Evolutionary conservation across 2,329 filamentous ascomycete genomes (phyloP).

Genomic region (Aspergillus candidus): DNA sequence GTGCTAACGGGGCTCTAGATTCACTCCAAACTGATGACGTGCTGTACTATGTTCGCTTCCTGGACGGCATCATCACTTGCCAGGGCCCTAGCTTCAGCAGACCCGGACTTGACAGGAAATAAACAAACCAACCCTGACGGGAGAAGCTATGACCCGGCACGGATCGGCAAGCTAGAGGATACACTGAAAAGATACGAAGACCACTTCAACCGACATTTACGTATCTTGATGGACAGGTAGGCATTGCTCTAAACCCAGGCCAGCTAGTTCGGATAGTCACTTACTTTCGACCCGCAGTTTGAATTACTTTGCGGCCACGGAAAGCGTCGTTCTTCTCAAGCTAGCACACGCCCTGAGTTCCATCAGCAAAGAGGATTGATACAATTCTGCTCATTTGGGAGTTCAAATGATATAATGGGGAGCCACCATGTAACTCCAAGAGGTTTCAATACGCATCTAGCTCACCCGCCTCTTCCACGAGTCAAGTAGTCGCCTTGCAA

Average conservation of each 20-base stretch:
- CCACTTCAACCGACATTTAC: constrained; percentile 85
- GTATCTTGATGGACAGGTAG: constrained; percentile 80
- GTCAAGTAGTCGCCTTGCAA: too few relatives aligned
- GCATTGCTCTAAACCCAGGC: constrained; percentile 1
- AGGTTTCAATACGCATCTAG: too few relatives aligned
- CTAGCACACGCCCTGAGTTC: constrained; percentile 47
- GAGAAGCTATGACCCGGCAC: constrained; percentile 51
- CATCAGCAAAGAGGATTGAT: constrained; percentile 39
- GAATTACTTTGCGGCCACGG: constrained; percentile 95
- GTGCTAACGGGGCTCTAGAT: constrained; percentile 54
- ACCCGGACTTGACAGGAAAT: constrained; percentile 60
- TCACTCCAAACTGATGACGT: constrained; percentile 93
- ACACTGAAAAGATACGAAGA: constrained; percentile 87
- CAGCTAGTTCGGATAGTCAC: too few relatives aligned
- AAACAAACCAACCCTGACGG: constrained; percentile 25
- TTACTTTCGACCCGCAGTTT: constrained; percentile 36
- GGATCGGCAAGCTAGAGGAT: constrained; percentile 73
- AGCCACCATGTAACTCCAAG: background rate
- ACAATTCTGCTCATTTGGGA: background rate
- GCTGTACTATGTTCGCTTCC: constrained; percentile 86
- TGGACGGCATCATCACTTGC: constrained; percentile 77
- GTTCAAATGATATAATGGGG: background rate
- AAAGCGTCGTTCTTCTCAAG: constrained; percentile 88
- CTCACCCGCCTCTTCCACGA: too few relatives aligned
- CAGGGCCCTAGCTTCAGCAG: constrained; percentile 74